A percentile compares a stretch with the other conserved stretches of the same genome.
phyloP scores from a whole-genome alignment of 2,329 filamentous ascomycete species.

The Neonectria sp. region DNA sequence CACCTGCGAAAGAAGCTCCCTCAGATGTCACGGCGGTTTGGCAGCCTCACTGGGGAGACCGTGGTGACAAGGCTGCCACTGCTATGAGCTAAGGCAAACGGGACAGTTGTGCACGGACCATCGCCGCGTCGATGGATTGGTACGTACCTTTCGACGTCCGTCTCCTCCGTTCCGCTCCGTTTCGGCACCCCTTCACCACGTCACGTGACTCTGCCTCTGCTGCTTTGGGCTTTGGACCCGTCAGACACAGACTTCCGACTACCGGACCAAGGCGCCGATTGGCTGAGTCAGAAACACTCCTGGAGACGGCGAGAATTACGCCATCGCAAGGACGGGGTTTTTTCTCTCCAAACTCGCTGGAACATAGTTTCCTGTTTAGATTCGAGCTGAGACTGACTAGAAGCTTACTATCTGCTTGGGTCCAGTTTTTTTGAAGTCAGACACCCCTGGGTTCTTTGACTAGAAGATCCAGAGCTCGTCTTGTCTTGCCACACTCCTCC shows the following conservation, averaged over 20 bases:
- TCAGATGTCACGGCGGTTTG: constrained; percentile 43
- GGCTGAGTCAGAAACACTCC: constrained; percentile 42
- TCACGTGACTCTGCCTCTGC: constrained; percentile 40
- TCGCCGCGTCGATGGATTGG: neutral
- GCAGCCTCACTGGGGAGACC: constrained; percentile 47
- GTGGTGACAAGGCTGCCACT: constrained; percentile 43
- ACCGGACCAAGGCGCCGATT: constrained; percentile 36
- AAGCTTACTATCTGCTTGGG: constrained; percentile 25
- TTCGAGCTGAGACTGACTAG: constrained; percentile 32
- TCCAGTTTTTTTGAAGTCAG: constrained; percentile 34
- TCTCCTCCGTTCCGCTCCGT: constrained; percentile 1
- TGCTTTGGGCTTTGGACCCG: constrained; percentile 20
- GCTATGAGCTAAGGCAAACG: constrained; percentile 19
- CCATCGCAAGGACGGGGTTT: constrained; percentile 44
- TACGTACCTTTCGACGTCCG: constrained; percentile 26
- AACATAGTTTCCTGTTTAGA: constrained; percentile 37
- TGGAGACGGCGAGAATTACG: constrained; percentile 47
- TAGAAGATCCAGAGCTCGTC: constrained; percentile 25
- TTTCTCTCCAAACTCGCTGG: constrained; percentile 36
- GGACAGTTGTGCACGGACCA: constrained; percentile 38
- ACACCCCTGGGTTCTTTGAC: constrained; percentile 22
- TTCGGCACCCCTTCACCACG: neutral
- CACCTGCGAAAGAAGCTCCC: constrained; percentile 40
- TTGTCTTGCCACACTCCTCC: constrained; percentile 13
- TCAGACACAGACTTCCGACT: constrained; percentile 23